Base-by-base conservation (phyloP, 257 asterid species). In the Salvia splendens region DNA sequence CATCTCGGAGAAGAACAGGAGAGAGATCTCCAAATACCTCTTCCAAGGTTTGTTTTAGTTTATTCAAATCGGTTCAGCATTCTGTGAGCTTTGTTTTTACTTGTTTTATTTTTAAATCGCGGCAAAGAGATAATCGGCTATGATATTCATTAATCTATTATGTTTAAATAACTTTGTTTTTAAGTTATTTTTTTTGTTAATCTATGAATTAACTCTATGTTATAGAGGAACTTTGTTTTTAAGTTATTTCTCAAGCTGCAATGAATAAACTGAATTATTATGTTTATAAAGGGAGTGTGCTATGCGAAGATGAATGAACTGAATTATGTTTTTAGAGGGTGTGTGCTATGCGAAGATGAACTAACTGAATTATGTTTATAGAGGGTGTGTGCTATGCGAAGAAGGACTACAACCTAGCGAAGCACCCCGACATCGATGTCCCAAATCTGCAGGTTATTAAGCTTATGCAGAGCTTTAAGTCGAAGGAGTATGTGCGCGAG, bases 381-480 rank as follows among this genome's bases (percentile, higher is more conserved):
- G 97, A 91, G 93, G 97, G 97, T 40, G 97, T 91, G 20, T 88
- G 92, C 75, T 88, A 50, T 28, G 97, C 97, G 2, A 85, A 88
- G 86, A 91, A 91, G 75, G 96, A 91, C 30, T 24, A 24, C 30
- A 24, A 24, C 30, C 30, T 24, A 24, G 30, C 2, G 30, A 24
- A 24, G 30, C 30, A 24, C 72, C 97, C 98, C 0, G 91, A 84
- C 3, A 89, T 92, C 17, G 98, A 92, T 77, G 98, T 89, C 3
- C 98, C 98, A 0, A 92, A 92, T 59, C 81, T 92, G 15, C 98
- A 92, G 76, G 96, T 92, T 46, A 92, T 92, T 68, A 92, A 92
- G 95, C 88, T 92, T 45, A 89, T 92, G 98, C 98, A 92, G 86
- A 89, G 98, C 84, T 89, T 92, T 80, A 92, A 92, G 41, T 92